Base-by-base conservation (phyloP, 371 early-diverging fungal genomes). In the Smittium culicis region DNA sequence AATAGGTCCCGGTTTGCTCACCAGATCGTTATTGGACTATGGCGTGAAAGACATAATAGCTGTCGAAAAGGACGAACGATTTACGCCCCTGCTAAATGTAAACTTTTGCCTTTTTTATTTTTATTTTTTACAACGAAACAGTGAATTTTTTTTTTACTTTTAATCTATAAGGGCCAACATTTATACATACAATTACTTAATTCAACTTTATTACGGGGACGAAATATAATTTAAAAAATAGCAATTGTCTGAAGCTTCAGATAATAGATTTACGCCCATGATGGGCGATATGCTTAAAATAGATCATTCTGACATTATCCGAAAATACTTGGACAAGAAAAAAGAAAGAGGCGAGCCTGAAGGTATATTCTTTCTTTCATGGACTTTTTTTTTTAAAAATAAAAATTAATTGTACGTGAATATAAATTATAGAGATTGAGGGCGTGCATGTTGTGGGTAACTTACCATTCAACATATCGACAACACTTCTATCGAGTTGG, bases 1-100 rank as follows among this genome's bases (percentile, higher is more conserved):
- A n/a, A n/a, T n/a, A 84, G 85, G 88, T 0, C 91, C 91, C 24
- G 92, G 92, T 2, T 73, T 89, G 35, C 74, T 91, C 24, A 88
- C 92, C 16, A 79, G 92, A 28, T 88, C 90, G 11, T 82, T 91
- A 20, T 69, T 91, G 35, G 86, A 88, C 69, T 75, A 82, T 16
- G 88, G 88, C 1, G 85, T 82, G 0, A 68, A 67, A n/a, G 77
- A 79, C 61, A 80, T 91, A 8, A 80, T 90, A 24, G 92, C 81
- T 0, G 78, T 91, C 1, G 92, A 91, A 69, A 90, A 90, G 71
- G 92, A 91, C 66, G 65, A 76, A 1, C 79, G 92, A 25, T 91
- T 91, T 69, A 35, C 81, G 27, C 89, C 91, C 1, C 79, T 86
- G 0, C 71, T 91, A 20, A 73, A 80, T 66, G 87, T 85, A 82